Conservation (phyloP, 345 rosid genomes). For the Salix dunnii region DNA sequence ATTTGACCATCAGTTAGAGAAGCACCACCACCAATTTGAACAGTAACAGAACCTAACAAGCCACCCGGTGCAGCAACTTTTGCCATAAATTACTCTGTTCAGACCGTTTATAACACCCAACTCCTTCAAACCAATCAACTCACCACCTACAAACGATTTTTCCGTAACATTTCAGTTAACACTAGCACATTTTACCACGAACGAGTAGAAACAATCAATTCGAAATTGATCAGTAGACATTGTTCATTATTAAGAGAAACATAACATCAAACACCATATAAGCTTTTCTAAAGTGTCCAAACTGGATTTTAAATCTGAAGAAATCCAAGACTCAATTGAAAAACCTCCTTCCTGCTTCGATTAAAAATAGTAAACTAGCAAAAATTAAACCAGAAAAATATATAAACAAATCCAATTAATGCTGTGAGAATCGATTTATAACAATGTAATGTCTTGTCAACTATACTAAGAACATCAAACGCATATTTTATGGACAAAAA, state of each 20-base stretch:
- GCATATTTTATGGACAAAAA: not conserved
- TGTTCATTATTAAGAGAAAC: not conserved
- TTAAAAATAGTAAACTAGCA: not conserved
- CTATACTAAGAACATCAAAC: not conserved
- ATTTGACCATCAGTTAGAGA: slow-evolving; percentile 35
- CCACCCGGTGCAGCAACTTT: slow-evolving; percentile 62
- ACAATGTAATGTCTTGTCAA: not conserved
- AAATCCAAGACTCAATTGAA: not conserved
- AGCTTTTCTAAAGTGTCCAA: not conserved
- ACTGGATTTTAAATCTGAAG: not conserved
- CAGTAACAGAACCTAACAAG: slow-evolving; percentile 40
- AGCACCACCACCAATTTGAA: slow-evolving; percentile 45
- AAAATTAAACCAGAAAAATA: not conserved
- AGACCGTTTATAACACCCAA: not conserved
- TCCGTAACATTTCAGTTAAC: not conserved
- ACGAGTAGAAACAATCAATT: not conserved
- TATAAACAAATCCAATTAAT: not conserved
- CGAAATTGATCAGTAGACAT: not conserved
- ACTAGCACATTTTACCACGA: not conserved
- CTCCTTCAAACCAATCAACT: slow-evolving; percentile 17
- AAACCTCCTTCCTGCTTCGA: not conserved
- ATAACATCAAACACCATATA: not conserved
- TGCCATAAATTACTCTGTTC: slow-evolving; percentile 40
- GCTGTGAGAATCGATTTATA: not conserved
- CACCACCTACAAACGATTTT: slow-evolving; percentile 6